These are phyloP conservation scores for Thuja plicata DNA, from an alignment of 83 land plant species.

Conservation along the genomic window DNA sequence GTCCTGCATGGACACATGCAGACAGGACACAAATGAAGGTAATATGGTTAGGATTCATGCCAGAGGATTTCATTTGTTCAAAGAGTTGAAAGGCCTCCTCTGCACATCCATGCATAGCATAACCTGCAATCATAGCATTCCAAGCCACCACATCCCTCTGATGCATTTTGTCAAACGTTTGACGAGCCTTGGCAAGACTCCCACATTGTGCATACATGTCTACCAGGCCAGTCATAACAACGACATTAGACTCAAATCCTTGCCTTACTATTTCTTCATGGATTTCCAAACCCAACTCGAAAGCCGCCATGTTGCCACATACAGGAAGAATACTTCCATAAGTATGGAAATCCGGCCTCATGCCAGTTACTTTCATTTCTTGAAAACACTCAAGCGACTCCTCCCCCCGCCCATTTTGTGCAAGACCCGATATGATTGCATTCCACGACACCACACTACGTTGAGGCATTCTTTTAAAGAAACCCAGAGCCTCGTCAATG, in stretches of 20 bases:
- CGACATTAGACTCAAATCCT: neutral
- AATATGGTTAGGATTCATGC: neutral
- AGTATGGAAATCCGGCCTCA: neutral
- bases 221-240: neutral
- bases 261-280: neutral
- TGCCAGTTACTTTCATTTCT: neutral
- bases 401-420: neutral
- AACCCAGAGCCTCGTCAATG: neutral
- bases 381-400: neutral
- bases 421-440: neutral
- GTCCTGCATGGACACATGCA: slow-evolving; percentile 1
- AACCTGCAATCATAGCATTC: slow-evolving; percentile 2
- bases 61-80: neutral
- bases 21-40: neutral
- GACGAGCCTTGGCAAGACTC: neutral
- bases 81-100: neutral
- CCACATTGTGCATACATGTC: slow-evolving; percentile 4
- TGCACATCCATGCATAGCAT: neutral
- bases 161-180: neutral
- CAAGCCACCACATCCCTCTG: neutral
- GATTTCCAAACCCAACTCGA: neutral
- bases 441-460: neutral
- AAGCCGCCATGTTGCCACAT: neutral
- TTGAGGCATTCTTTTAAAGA: neutral
- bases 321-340: neutral